These are phyloP conservation scores for Epichloe sibirici DNA, from an alignment of 2,329 filamentous ascomycete species.

Conservation along the genomic window DNA sequence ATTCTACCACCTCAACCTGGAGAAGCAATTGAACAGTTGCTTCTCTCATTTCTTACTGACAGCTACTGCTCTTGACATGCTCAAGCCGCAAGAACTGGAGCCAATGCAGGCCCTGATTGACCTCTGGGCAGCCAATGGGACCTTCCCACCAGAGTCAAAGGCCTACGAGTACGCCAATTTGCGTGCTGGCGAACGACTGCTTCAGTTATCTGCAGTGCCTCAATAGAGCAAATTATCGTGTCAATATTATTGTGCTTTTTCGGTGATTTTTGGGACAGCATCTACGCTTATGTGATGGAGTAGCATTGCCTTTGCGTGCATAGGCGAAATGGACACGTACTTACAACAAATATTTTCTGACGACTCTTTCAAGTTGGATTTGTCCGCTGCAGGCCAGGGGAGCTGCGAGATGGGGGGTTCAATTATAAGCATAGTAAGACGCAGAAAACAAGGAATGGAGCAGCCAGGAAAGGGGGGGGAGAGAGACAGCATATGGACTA, in stretches of 20 bases:
- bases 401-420: neutral
- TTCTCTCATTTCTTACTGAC: conserved; percentile 78
- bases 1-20: conserved; percentile 70
- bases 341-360: neutral
- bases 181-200: conserved; percentile 44
- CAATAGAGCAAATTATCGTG: conserved; percentile 11
- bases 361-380: neutral
- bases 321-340: neutral
- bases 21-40: conserved; percentile 75
- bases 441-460: neutral
- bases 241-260: neutral
- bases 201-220: conserved; percentile 32
- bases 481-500: neutral
- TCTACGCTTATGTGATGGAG: neutral
- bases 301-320: conserved; percentile 2
- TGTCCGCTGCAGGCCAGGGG: conserved; percentile 5
- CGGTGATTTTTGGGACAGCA: neutral
- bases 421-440: conserved; percentile 3
- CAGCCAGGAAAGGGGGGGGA: neutral
- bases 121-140: conserved; percentile 79
- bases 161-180: conserved; percentile 54
- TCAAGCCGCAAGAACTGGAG: conserved; percentile 82
- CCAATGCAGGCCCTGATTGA: conserved; percentile 93
- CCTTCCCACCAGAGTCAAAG: conserved; percentile 66
- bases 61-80: conserved; percentile 68